phyloP scores from a whole-genome alignment of 2,329 filamentous ascomycete genomes.

The Diplodia scrobiculata region DNA sequence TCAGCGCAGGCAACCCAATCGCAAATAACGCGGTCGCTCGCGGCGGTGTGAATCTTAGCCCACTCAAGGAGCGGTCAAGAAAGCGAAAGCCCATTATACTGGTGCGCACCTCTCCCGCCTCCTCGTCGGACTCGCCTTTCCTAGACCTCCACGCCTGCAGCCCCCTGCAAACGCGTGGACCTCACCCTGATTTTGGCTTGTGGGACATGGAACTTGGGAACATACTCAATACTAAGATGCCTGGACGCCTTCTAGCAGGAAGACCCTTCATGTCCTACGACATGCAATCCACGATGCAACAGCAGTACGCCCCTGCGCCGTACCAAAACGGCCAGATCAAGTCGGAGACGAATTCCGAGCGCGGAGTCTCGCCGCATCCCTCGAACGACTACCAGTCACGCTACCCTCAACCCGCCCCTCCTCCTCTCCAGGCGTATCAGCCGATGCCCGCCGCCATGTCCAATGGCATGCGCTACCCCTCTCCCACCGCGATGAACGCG shows the following conservation, averaged over 20 bases:
- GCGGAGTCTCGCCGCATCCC: conserved; percentile 58
- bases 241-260: conserved; percentile 44
- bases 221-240: conserved; percentile 49
- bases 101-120: conserved; percentile 30
- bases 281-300: conserved; percentile 50
- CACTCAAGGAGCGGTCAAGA: conserved; percentile 28
- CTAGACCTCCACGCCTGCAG: conserved; percentile 27
- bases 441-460: conserved; percentile 54
- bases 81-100: conserved; percentile 28
- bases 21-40: conserved; percentile 24
- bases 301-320: conserved; percentile 51
- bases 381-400: conserved; percentile 58
- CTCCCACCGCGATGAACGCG: conserved; percentile 54
- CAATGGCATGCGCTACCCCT: conserved; percentile 58
- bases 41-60: conserved; percentile 15
- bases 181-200: conserved; percentile 31
- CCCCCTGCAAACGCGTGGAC: conserved; percentile 28
- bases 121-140: conserved; percentile 30
- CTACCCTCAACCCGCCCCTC: conserved; percentile 60
- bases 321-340: conserved; percentile 56
- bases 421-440: conserved; percentile 52
- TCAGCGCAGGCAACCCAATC: conserved; percentile 6
- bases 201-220: conserved; percentile 46
- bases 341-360: conserved; percentile 62
- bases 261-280: conserved; percentile 38